Conservation (phyloP, 2,329 filamentous ascomycete species). For the Penicillium nordicum region DNA sequence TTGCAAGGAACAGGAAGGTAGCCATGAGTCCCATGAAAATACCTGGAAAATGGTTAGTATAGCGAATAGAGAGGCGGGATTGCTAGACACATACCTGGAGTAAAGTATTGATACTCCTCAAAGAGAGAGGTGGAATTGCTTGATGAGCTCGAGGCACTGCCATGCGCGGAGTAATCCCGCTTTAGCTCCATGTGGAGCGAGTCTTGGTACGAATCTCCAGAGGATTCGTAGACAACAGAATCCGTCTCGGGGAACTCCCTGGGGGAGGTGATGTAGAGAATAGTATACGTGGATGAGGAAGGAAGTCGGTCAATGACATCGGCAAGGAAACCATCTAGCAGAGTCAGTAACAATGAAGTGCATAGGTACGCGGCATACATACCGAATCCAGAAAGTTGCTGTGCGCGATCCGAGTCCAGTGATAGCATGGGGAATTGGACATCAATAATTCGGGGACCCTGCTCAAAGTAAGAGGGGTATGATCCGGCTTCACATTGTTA, state of each 20-base stretch:
- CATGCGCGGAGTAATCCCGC: constrained; percentile 51
- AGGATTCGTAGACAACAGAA: constrained; percentile 58
- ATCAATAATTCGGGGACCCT: constrained; percentile 43
- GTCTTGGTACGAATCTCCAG: constrained; percentile 53
- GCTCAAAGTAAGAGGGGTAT: constrained; percentile 37
- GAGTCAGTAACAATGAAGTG: not conserved
- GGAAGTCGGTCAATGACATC: constrained; percentile 48
- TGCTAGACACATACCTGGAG: constrained; percentile 61
- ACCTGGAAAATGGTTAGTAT: constrained; percentile 49
- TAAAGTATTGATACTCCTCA: constrained; percentile 92
- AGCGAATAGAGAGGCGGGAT: not conserved
- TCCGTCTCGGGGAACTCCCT: constrained; percentile 34
- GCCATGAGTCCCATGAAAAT: constrained; percentile 84
- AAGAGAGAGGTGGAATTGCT: constrained; percentile 53
- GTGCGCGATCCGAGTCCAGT: constrained; percentile 32
- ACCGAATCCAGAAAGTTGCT: constrained; percentile 46
- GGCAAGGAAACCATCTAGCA: constrained; percentile 47
- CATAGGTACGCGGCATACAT: constrained; percentile 13
- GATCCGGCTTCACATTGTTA: constrained; percentile 36
- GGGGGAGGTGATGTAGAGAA: constrained; percentile 70
- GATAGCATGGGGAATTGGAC: constrained; percentile 46
- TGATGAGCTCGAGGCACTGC: constrained; percentile 35
- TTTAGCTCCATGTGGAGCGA: constrained; percentile 70
- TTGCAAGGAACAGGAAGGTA: constrained; percentile 66
- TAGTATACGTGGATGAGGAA: constrained; percentile 61